phyloP scores from a whole-genome alignment of 2,329 filamentous ascomycete species.

The Parastagonospora nodorum region DNA sequence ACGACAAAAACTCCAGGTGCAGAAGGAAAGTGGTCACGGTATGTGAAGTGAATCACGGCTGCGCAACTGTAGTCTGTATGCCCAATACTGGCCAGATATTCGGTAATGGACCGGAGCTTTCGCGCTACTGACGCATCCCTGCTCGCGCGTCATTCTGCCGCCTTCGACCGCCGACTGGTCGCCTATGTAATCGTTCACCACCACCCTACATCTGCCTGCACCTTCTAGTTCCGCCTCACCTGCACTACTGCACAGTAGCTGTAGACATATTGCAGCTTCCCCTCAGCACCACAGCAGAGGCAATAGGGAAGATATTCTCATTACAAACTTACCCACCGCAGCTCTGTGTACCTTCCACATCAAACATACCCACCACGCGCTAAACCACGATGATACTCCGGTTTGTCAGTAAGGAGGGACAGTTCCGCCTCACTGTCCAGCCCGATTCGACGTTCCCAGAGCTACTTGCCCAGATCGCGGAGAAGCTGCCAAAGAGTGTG shows the following conservation, averaged over 20 bases:
- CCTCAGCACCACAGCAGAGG: neutral
- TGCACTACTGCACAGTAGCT: no score
- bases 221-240: neutral
- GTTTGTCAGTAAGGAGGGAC: conserved; percentile 90
- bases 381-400: conserved; percentile 72
- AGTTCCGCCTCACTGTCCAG: conserved; percentile 82
- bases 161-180: conserved; percentile 9
- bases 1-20: no score
- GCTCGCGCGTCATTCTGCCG: conserved; percentile 22
- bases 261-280: neutral
- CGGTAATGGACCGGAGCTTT: conserved; percentile 15
- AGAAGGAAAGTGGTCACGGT: neutral
- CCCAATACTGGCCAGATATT: conserved; percentile 31
- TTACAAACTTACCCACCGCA: neutral
- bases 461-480: conserved; percentile 60
- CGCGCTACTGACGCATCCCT: conserved; percentile 10
- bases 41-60: neutral
- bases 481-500: conserved; percentile 63
- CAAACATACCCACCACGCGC: neutral
- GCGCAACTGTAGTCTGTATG: neutral
- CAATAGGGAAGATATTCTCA: neutral
- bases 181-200: conserved; percentile 13
- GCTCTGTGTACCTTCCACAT: neutral
- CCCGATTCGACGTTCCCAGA: conserved; percentile 72
- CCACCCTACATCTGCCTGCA: conserved; percentile 16